Percentiles rank a stretch among this genome's conserved stretches.
These are phyloP conservation scores for Ogataea saltuana DNA, from an alignment of 805 yeast species.

Conservation along the genomic window DNA sequence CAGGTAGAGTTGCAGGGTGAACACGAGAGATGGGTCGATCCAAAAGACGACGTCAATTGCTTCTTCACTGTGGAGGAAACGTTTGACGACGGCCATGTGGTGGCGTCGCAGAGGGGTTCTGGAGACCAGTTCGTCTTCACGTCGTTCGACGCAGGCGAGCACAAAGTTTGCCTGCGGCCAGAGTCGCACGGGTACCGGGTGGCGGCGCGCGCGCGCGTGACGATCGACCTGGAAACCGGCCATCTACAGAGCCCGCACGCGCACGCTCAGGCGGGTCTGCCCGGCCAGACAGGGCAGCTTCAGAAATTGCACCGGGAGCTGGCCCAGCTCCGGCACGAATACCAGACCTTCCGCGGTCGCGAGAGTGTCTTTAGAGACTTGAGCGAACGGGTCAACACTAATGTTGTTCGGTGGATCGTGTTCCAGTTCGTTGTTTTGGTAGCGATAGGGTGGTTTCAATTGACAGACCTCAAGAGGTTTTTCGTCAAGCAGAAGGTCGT, in stretches of 20 bases:
- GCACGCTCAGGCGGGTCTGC: slow-evolving; percentile 44
- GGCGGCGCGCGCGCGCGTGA: slow-evolving; percentile 55
- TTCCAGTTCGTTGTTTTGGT: slow-evolving; percentile 68
- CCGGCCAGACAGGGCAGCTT: slow-evolving; percentile 47
- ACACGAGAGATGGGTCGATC: slow-evolving; percentile 4
- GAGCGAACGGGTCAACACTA: slow-evolving; percentile 71
- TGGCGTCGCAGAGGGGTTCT: slow-evolving; percentile 62
- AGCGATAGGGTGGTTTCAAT: slow-evolving; percentile 72
- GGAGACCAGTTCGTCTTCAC: slow-evolving; percentile 73
- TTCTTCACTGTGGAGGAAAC: slow-evolving; percentile 49
- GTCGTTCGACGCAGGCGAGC: slow-evolving; percentile 83
- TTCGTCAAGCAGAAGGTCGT: slow-evolving; percentile 86
- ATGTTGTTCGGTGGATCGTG: slow-evolving; percentile 73
- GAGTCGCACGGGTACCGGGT: slow-evolving; percentile 36
- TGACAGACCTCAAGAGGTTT: slow-evolving; percentile 74
- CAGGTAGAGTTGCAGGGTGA: slow-evolving; percentile 42
- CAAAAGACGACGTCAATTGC: slow-evolving; percentile 16
- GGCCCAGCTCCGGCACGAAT: slow-evolving; percentile 63
- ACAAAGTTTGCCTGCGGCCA: slow-evolving; percentile 70
- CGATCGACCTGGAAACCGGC: slow-evolving; percentile 71
- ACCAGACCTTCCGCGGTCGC: slow-evolving; percentile 59
- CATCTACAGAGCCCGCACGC: slow-evolving; percentile 57
- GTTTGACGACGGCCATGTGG: slow-evolving; percentile 81
- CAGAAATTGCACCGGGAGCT: slow-evolving; percentile 53
- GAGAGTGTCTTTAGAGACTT: slow-evolving; percentile 78